Percentiles rank a stretch among this genome's conserved stretches.
phyloP scores from a whole-genome alignment of 495 filamentous ascomycete species.

The Trichoderma asperelloides region DNA sequence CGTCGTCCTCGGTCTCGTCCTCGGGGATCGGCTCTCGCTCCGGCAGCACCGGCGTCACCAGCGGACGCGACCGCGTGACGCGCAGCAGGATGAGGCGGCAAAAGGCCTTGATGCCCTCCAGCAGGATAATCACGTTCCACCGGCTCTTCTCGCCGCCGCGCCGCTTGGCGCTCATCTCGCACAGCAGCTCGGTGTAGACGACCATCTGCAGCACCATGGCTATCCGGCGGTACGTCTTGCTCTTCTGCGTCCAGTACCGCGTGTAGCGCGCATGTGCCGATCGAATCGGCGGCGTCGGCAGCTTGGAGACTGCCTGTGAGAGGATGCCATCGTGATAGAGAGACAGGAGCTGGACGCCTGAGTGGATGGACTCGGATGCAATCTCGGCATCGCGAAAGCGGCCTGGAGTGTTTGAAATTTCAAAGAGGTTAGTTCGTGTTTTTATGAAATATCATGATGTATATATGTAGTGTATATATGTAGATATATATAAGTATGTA shows the following conservation, averaged over 20 bases:
- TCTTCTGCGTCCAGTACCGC: constrained; percentile 72
- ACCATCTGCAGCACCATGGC: constrained; percentile 79
- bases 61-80: constrained; percentile 74
- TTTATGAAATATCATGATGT: no score
- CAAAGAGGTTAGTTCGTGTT: constrained; percentile 13
- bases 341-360: constrained; percentile 77
- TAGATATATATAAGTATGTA: constrained; percentile 13
- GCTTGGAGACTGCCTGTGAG: constrained; percentile 46
- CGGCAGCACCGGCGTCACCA: constrained; percentile 77
- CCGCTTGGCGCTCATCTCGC: constrained; percentile 79
- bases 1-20: constrained; percentile 28
- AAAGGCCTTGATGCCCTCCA: constrained; percentile 80
- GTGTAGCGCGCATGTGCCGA: constrained; percentile 84
- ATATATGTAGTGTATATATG: no score
- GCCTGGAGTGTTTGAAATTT: constrained; percentile 56
- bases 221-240: constrained; percentile 63
- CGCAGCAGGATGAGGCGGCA: constrained; percentile 76
- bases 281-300: constrained; percentile 42
- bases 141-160: constrained; percentile 67
- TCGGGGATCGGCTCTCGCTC: constrained; percentile 67
- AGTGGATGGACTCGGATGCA: constrained; percentile 87
- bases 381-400: constrained; percentile 91
- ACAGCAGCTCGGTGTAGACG: constrained; percentile 83
- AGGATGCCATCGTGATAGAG: constrained; percentile 93
- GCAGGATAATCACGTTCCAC: constrained; percentile 82